Evolutionary conservation across 139 green algal species (phyloP), one percentile per base, ranked within the genome.

Genomic region (Gonium pectorale): DNA sequence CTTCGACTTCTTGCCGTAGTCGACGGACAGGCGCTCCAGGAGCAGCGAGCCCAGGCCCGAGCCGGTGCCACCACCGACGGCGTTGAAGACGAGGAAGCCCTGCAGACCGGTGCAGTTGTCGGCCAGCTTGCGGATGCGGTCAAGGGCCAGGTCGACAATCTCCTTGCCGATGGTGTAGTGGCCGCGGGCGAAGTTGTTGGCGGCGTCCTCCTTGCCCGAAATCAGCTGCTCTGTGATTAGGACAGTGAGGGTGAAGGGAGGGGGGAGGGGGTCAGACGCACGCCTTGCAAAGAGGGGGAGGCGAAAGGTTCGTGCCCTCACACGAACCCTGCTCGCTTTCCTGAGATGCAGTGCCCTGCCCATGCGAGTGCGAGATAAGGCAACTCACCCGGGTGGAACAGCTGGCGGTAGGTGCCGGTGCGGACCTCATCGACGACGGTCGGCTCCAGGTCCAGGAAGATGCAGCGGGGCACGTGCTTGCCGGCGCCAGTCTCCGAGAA

Each of bases 1-100:
- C 96, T 99, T 99, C 91, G 95, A 98, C 94, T 99, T 99, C 95
- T 99, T 99, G 93, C 97, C 97, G 86, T 99, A 99, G 94, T 99
- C 97, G 1, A 99, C 97, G 46, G 94, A 98, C 87, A 98, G 95
- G 88, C 96, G 95, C 95, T 99, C 96, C 86, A 99, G 94, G 90
- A 99, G 94, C 41, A 99, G 94, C 59, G 96, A 98, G 89, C 96
- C 96, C 56, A 99, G 95, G 83, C 96, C 96, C 56, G 96, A 98
- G 89, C 96, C 96, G 46, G 96, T 99, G 70, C 96, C 96, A 81
- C 96, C 96, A 74, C 96, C 96, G 71, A 98, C 96, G 86, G 96
- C 94, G 90, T 98, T 98, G 96, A 98, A 99, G 46, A 98, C 95
- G 77, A 98, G 90, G 94, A 99, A 99, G 86, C 96, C 96, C 93